Percentiles rank a stretch among this genome's conserved stretches.
These are phyloP conservation scores for Dissophora ornata DNA, from an alignment of 192 early-diverging fungal species.

Conservation along the genomic window DNA sequence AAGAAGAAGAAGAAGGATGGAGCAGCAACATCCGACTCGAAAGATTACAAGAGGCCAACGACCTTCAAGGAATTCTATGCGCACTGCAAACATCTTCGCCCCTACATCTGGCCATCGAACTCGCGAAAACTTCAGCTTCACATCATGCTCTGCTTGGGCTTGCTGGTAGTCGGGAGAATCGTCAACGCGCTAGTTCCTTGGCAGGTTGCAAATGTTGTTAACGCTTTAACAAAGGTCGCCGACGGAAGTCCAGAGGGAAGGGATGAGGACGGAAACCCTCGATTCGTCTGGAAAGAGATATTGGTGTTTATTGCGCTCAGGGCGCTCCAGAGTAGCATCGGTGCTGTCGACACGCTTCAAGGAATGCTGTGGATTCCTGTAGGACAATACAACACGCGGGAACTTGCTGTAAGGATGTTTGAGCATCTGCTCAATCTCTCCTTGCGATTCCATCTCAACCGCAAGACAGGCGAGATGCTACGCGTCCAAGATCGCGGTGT, in stretches of 20 bases:
- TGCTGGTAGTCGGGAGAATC: constrained; percentile 71
- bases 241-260: constrained; percentile 30
- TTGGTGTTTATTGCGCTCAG: constrained; percentile 49
- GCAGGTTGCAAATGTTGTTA: constrained; percentile 83
- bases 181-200: constrained; percentile 87
- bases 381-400: constrained; percentile 67
- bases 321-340: constrained; percentile 63
- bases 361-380: constrained; percentile 89
- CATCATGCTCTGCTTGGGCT: constrained; percentile 74
- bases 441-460: constrained; percentile 87
- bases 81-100: constrained; percentile 57
- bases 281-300: constrained; percentile 55
- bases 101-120: constrained; percentile 85
- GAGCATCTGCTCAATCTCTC: constrained; percentile 89
- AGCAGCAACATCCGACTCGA: constrained; percentile 7
- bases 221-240: constrained; percentile 64
- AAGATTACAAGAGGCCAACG: constrained; percentile 49
- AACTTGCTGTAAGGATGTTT: constrained; percentile 88
- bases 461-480: constrained; percentile 96
- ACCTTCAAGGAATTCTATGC: constrained; percentile 44
- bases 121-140: constrained; percentile 68
- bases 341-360: constrained; percentile 78
- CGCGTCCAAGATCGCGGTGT: constrained; percentile 85
- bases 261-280: constrained; percentile 51
- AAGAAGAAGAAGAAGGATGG: constrained; percentile 13